phyloP scores from a whole-genome alignment of 2,329 filamentous ascomycete genomes.

The Fusarium acutatum region DNA sequence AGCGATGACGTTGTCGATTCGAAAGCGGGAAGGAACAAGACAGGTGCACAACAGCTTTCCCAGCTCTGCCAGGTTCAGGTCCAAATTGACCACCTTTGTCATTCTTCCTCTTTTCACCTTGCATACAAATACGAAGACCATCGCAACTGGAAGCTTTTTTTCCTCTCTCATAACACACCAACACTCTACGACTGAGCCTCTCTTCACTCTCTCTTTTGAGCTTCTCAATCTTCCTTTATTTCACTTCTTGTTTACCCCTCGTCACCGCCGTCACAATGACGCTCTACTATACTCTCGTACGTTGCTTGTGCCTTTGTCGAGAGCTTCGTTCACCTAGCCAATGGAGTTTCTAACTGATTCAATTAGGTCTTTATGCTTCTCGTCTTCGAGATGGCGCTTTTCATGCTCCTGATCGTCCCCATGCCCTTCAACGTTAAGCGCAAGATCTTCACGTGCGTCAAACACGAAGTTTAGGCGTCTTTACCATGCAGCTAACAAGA shows the following conservation, averaged over 20 bases:
- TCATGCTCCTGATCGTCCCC: conserved; percentile 83
- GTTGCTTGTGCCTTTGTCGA: conserved; percentile 30
- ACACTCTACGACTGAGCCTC: neutral
- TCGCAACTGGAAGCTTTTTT: conserved; percentile 5
- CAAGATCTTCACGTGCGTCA: conserved; percentile 77
- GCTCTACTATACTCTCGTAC: conserved; percentile 65
- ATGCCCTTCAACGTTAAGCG: conserved; percentile 87
- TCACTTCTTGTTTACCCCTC: conserved; percentile 34
- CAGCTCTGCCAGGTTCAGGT: conserved; percentile 31
- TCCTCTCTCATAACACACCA: neutral
- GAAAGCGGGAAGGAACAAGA: conserved; percentile 32
- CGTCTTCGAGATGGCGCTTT: conserved; percentile 83
- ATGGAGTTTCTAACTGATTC: conserved; percentile 36
- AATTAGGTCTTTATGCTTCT: conserved; percentile 82
- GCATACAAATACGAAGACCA: conserved; percentile 30
- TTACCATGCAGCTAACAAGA: conserved; percentile 1
- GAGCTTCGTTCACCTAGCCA: neutral
- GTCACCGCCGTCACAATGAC: conserved; percentile 57
- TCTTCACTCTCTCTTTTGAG: conserved; percentile 1
- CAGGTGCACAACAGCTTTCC: conserved; percentile 35
- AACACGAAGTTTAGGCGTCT: neutral
- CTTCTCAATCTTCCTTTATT: conserved; percentile 5
- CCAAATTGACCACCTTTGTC: conserved; percentile 45
- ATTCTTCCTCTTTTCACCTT: conserved; percentile 6
- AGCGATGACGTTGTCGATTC: conserved; percentile 49